Evolutionary conservation across 164 flowering plant genomes (phyloP).

Genomic region (Platanus orientalis): DNA sequence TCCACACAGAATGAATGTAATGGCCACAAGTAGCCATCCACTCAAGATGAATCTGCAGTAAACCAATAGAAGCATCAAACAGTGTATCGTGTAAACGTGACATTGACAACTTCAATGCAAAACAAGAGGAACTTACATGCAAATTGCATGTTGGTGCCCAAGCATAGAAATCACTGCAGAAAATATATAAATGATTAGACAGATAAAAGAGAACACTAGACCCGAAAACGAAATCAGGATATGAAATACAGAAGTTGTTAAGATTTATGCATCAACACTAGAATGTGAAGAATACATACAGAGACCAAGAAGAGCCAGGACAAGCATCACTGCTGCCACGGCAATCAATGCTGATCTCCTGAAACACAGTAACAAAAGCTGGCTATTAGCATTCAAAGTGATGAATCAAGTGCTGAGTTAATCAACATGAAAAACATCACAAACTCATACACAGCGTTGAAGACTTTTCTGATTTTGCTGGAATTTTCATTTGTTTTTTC

Average conservation of each 20-base stretch:
- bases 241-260: not conserved
- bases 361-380: constrained; percentile 20
- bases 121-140: constrained; percentile 45
- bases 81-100: not conserved
- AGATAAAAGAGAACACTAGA: not conserved
- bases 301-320: constrained; percentile 70
- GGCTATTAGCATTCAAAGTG: constrained; percentile 7
- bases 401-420: not conserved
- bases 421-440: not conserved
- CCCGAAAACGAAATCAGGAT: not conserved
- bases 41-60: constrained; percentile 74
- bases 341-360: constrained; percentile 68
- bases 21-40: constrained; percentile 89
- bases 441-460: constrained; percentile 64
- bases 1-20: constrained; percentile 83
- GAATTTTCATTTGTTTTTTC: constrained; percentile 70
- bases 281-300: constrained; percentile 41
- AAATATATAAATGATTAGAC: constrained; percentile 1
- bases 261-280: too few species aligned
- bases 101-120: not conserved
- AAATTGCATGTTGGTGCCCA: constrained; percentile 63
- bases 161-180: constrained; percentile 76
- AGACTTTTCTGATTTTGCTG: constrained; percentile 48
- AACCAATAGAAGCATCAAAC: not conserved
- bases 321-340: constrained; percentile 80